Base-by-base conservation (phyloP, 2,329 filamentous ascomycete genomes). In the Xylaria arbuscula region DNA sequence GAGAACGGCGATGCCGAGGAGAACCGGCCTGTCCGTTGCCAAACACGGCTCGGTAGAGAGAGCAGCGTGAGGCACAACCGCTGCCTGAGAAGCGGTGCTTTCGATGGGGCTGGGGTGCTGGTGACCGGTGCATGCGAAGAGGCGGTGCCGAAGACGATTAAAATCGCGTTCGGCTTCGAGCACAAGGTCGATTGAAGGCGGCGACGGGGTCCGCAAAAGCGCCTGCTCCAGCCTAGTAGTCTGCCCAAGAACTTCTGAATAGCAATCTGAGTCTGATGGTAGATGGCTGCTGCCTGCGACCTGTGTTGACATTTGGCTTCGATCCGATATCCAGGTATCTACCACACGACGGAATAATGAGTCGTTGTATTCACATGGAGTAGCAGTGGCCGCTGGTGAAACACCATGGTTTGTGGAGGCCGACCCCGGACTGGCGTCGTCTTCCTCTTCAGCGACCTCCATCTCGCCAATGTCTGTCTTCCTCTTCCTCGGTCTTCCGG, bases 131-230 rank as follows among this genome's bases (percentile, higher is more conserved):
- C 70, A 72, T n/a, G 66, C 36, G 42, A 70, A 61, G 15, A 72
- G 53, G 11, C 63, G 63, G 15, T 58, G 54, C 10, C 48, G 50
- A 13, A 70, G 54, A 24, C 11, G 24, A n/a, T 38, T 55, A n/a
- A 72, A 63, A 48, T 70, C 68, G 42, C 64, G 60, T 24, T 70
- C 70, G 7, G 66, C 66, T 51, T 69, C 70, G 7, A 72, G 47
- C 47, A 28, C 47, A 15, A 50, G 7, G 13, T 50, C 47, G 6
- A 50, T 50, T 9, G 47, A 28, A 28, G 22, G 22, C 22, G 47
- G 24, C 22, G 47, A 50, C 13, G 47, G 3, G 13, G 47, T 15
- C 2, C 6, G 47, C 8, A 22, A 6, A 11, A 50, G 47, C 22
- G 47, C 22, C 22, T 50, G 47, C 47, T 50, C 47, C 10, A 50